Evolutionary conservation across 75 land plant genomes (phyloP), one percentile per base, ranked within the genome.

Genomic region (Ceratopteris richardii): DNA sequence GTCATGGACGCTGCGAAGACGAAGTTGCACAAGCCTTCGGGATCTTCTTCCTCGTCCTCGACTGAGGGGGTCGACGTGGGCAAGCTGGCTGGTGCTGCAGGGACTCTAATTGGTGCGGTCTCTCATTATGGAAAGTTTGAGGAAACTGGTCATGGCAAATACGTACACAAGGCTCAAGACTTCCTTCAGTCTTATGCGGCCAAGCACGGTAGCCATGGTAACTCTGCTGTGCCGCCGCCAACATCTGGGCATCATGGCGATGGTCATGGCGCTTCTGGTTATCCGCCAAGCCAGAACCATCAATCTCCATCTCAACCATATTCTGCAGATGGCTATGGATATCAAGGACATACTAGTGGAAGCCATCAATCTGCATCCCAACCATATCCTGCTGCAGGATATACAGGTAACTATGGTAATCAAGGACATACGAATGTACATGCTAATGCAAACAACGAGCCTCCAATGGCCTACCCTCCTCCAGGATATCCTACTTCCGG

Each of bases 41-140:
- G 7, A 2, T 3, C 54, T 14, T 25, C 22, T 22, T 4, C 3
- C 28, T 13, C 28, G 7, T 52, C 54, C 25, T 25, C 50, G 9
- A 4, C 21, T 14, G 48, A 46, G 5, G 54, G 14, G 1, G 23
- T 52, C 13, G 27, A 24, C 54, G 25, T 24, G 54, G 54, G 29
- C 12, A 52, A 52, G 54, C 54, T 52, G 28, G 54, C 54, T 23
- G 54, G 54, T 26, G 54, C 54, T 12, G 29, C 54, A 23, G 54
- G 54, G 2, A 52, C 54, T 9, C 54, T 52, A 23, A 52, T 52
- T 28, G 54, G 54, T 12, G 29, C 54, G 6, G 54, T 26, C 27
- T 52, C 54, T 2, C 54, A 52, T 28, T 52, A 52, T 24, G 54
- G 29, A 18, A 52, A 52, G 54, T 28, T 52, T 12, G 28, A 52